Conservation (phyloP, 2,329 filamentous ascomycete genomes). For the Exserohilum rostratum region DNA sequence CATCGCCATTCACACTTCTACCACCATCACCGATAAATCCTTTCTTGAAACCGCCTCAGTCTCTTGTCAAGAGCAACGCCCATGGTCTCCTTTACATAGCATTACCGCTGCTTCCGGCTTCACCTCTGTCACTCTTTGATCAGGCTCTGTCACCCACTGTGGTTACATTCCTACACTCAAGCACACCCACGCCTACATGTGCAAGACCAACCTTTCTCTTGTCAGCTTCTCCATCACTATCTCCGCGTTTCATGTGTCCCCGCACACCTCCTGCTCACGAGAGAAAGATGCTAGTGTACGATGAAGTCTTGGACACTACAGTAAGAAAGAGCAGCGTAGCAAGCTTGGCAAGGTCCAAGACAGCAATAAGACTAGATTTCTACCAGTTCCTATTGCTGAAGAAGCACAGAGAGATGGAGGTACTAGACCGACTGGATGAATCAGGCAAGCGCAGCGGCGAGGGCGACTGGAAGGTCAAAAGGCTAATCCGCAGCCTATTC, state of each 20-base stretch:
- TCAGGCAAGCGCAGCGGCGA: background rate
- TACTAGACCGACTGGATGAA: background rate
- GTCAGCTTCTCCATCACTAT: slow-evolving; percentile 1
- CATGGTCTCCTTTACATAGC: slow-evolving; percentile 1
- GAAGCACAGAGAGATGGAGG: slow-evolving; percentile 3
- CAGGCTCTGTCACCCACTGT: background rate
- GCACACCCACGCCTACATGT: too few relatives aligned
- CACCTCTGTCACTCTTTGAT: slow-evolving; percentile 28
- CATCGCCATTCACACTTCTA: slow-evolving; percentile 7
- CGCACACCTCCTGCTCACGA: slow-evolving; percentile 9
- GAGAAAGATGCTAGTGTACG: background rate
- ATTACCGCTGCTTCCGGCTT: slow-evolving; percentile 23
- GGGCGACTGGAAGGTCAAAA: background rate
- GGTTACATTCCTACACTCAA: too few relatives aligned
- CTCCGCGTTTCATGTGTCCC: slow-evolving; percentile 20
- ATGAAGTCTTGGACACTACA: background rate
- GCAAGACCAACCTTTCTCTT: background rate
- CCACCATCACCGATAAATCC: slow-evolving; percentile 20
- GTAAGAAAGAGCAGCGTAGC: slow-evolving; percentile 2
- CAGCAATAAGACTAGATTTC: slow-evolving; percentile 11
- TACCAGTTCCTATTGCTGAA: slow-evolving; percentile 13
- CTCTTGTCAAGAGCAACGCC: background rate
- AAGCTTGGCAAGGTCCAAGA: slow-evolving; percentile 3
- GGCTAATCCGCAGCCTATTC: background rate
- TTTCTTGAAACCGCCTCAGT: slow-evolving; percentile 20